phyloP scores from a whole-genome alignment of 2,329 filamentous ascomycete genomes.

The Trichoderma hamatum region DNA sequence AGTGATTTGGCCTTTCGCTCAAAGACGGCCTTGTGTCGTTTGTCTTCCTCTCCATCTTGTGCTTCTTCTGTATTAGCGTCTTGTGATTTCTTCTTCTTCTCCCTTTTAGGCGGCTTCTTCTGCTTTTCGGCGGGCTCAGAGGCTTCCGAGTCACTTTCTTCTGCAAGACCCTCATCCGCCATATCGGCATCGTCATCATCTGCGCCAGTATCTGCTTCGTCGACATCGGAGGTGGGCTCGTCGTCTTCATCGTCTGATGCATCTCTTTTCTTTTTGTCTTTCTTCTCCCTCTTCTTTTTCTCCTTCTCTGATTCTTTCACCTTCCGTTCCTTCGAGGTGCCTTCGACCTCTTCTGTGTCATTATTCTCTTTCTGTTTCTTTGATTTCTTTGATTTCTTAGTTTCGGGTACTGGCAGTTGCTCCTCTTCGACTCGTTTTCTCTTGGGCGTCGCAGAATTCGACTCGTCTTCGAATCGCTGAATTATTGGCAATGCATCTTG shows the following conservation, averaged over 20 bases:
- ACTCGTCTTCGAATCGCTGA: conserved; percentile 38
- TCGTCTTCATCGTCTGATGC: conserved; percentile 27
- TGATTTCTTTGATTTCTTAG: conserved; percentile 42
- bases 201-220: not conserved
- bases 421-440: conserved; percentile 43
- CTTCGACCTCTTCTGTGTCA: conserved; percentile 27
- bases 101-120: conserved; percentile 29
- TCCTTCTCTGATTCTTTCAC: conserved; percentile 40
- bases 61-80: conserved; percentile 32
- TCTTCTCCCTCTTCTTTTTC: conserved; percentile 32
- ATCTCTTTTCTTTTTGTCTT: not conserved
- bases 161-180: conserved; percentile 4
- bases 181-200: conserved; percentile 24
- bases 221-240: conserved; percentile 25
- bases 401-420: conserved; percentile 36
- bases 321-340: conserved; percentile 25
- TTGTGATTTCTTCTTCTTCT: conserved; percentile 39
- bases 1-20: conserved; percentile 60
- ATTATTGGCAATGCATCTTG: conserved; percentile 27
- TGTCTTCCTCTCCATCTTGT: conserved; percentile 36
- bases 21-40: conserved; percentile 55
- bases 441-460: conserved; percentile 37
- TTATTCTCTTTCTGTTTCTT: conserved; percentile 27
- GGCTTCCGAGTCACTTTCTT: not conserved
- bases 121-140: conserved; percentile 24